Evolutionary conservation across 495 filamentous ascomycete genomes (phyloP), one percentile per base, ranked within the genome.

Genomic region (Choiromyces venosus): DNA sequence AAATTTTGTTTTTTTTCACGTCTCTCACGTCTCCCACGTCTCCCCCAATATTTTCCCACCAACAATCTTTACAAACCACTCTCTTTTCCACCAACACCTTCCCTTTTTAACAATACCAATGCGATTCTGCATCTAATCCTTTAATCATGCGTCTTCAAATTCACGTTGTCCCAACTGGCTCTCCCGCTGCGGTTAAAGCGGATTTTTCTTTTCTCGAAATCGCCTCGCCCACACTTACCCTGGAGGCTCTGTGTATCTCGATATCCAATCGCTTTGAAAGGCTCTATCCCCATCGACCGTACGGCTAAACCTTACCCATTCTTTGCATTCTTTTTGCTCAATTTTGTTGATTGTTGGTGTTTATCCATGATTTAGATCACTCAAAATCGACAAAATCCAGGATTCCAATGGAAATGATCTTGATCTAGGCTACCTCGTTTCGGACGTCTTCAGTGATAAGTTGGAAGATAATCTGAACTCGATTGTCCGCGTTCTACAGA

Each of bases 391-490:
- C 36, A 81, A 71, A 69, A 39, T 81, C 29, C 79, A 81, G 39
- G 79, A 81, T 66, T 70, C 71, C 25, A 70, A 79, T 16, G 67
- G 71, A 5, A 81, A 81, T 29, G 79, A 81, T 56, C 70, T 81
- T n/a, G 79, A 81, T 36, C 73, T 81, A 4, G 61, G 56, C 4
- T 81, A 81, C 46, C 74, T 44, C 10, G 79, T 81, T 33, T 36
- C 65, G 4, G 79, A 81, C 56, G 79, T 81, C 2, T 81, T 81
- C 66, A 72, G 68, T 3, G 79, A 81, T 61, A 81, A 81, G 70
- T 68, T 71, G 2, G 69, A 64, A 1, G 73, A 74, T 33, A 76
- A 73, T 16, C 42, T 73, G 21, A 70, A 65, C 37, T 76, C 72
- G 2, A 77, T 81, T 21, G 79, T 81, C 14, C 72, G 79, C 12